phyloP scores from a whole-genome alignment of 169 alveolate species.

The Eimeria zaria region DNA sequence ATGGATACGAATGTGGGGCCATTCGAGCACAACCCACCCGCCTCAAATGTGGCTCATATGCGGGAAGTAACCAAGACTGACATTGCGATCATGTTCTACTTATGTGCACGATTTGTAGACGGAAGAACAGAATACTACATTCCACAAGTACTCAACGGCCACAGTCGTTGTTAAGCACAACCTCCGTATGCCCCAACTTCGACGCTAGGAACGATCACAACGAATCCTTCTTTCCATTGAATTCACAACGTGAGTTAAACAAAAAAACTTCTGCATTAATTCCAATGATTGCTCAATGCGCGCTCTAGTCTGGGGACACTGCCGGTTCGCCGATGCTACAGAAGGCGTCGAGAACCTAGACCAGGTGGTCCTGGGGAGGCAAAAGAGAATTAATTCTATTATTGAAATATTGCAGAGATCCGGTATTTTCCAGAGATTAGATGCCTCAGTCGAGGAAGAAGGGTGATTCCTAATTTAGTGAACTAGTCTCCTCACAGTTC shows the following conservation, averaged over 20 bases:
- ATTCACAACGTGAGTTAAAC: too few species aligned
- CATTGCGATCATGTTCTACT: neutral
- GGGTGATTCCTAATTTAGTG: neutral
- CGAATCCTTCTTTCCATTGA: too few species aligned
- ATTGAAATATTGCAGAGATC: neutral
- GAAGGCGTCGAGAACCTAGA: too few species aligned
- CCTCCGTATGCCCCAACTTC: too few species aligned
- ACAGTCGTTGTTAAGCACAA: too few species aligned
- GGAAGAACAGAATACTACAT: neutral
- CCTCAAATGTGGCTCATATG: too few species aligned
- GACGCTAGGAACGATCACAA: too few species aligned
- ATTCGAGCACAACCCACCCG: neutral
- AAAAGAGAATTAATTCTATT: neutral
- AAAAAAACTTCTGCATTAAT: too few species aligned
- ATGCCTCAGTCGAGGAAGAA: neutral
- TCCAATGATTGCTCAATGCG: too few species aligned
- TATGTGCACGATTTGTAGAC: neutral
- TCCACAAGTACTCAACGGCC: neutral
- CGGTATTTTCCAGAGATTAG: neutral
- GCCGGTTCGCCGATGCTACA: too few species aligned
- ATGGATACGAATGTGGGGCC: neutral
- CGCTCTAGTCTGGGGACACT: too few species aligned
- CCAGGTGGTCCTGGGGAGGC: neutral
- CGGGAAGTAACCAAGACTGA: neutral
- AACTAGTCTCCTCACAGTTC: neutral